Conservation (phyloP, 2,329 filamentous ascomycete genomes). For the Colletotrichum ledebouriae region DNA sequence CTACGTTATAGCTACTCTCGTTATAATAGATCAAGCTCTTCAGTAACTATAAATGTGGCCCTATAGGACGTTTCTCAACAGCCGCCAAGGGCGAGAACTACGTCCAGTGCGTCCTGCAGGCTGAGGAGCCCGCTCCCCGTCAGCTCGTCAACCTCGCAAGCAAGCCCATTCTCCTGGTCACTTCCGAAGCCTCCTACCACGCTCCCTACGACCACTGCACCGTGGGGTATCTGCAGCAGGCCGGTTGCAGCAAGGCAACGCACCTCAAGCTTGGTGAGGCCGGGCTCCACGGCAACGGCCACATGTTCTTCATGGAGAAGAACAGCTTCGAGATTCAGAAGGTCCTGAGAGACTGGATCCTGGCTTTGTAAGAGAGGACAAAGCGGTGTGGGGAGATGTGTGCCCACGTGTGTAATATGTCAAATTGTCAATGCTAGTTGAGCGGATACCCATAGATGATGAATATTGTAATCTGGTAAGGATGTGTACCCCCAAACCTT, state of each 20-base stretch:
- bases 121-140: constrained; percentile 50
- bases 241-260: constrained; percentile 52
- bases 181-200: constrained; percentile 60
- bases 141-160: constrained; percentile 53
- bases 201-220: constrained; percentile 60
- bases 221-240: constrained; percentile 57
- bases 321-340: constrained; percentile 57
- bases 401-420: constrained; percentile 16
- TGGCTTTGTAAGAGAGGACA: constrained; percentile 22
- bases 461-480: constrained; percentile 25
- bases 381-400: neutral
- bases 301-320: constrained; percentile 64
- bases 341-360: constrained; percentile 46
- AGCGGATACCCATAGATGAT: constrained; percentile 38
- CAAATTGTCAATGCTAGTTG: constrained; percentile 8
- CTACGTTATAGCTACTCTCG: too few relatives aligned
- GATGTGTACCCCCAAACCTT: constrained; percentile 10
- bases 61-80: too few relatives aligned
- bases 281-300: constrained; percentile 60
- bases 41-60: too few relatives aligned
- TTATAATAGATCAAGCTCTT: too few relatives aligned
- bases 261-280: constrained; percentile 54
- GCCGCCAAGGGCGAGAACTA: constrained; percentile 43
- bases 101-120: constrained; percentile 53
- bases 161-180: constrained; percentile 56